Base-by-base conservation (phyloP, 2,329 filamentous ascomycete genomes). In the Colletotrichum eleusines region DNA sequence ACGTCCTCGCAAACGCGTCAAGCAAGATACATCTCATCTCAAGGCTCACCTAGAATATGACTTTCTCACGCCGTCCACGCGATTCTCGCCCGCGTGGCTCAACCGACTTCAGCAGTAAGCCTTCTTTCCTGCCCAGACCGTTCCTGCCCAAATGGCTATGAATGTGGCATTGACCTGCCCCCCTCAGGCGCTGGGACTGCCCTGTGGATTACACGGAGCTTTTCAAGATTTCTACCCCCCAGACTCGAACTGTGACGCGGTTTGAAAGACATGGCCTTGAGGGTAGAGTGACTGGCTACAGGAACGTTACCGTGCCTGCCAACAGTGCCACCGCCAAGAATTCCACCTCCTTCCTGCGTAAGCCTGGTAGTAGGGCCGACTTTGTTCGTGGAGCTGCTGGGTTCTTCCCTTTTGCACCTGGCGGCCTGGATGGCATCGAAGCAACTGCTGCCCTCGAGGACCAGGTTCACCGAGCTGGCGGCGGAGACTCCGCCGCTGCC, bases 281-380 rank as follows among this genome's bases (percentile, higher is more conserved):
- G 81, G 96, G 96, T 28, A 89, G 92, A 63, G 95, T 99, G 31
- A 97, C 94, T 11, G 95, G 95, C 61, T 98, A 99, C 81, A 92
- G 91, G 78, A 96, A 98, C 79, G 93, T 98, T 61, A 98, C 96
- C 1, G 90, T 98, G 11, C 94, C 95, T 6, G 94, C 94, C 42
- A 93, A 91, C 76, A 97, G 92, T 76, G 94, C 93, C 20, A 98
- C 93, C 20, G 95, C 94, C 58, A 99, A 98, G 82, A 97, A 97
- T 78, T 98, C 94, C 3, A 98, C 95, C 0, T 97, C 94, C 6
- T 85, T 98, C 50, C 84, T 93, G 20, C 89, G 96, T 55, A 97
- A 97, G 78, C 95, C 95, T 4, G 95, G 94, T 18, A 91, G 90
- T 68, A 89, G 93, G 73, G 94, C 93, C 38, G 95, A 98, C 60